Evolutionary conservation across 345 rosid species (phyloP), one percentile per base, ranked within the genome.

Genomic region (Eutrema yunnanense): DNA sequence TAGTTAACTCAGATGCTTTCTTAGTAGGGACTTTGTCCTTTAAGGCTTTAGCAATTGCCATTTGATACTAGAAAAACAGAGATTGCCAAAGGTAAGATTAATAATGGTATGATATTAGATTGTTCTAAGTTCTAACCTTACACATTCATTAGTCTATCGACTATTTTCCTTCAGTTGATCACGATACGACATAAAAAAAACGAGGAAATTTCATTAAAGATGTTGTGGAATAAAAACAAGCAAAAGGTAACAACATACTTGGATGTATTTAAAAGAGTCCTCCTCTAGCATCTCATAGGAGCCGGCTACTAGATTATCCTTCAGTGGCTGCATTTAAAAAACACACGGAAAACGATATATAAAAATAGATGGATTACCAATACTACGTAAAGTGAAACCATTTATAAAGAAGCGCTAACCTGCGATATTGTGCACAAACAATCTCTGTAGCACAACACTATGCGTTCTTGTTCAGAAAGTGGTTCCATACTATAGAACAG

Each of bases 251-350:
- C 22, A 69, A 11, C 55, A 50, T 82, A 92, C 96, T 90, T 87
- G 90, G 32, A 53, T 81, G 75, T 90, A 92, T 79, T 92, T 92
- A 59, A 81, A 80, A 0, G 83, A 58, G 77, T 90, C 96, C 79
- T 76, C 86, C 84, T 88, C 96, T 82, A 88, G 77, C 5, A 85
- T 84, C 83, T 92, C 96, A 44, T 90, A 92, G 41, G 83, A 85
- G 59, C 81, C 87, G 74, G 95, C 96, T 76, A 88, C 96, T 59
- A 86, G 73, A 79, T 90, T 90, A 73, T 90, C 88, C 96, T 84
- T 87, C 72, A 88, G 87, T 55, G 93, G 95, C 95, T 92, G 83
- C 71, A 85, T 56, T 34, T 9, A 13, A 9, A 12, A 65, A 62
- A 48, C 2, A 62, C 47, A 10, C 68, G 7, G 60, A 30, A 32